phyloP scores from a whole-genome alignment of 2,329 filamentous ascomycete genomes.

The Byssochlamys sp. region DNA sequence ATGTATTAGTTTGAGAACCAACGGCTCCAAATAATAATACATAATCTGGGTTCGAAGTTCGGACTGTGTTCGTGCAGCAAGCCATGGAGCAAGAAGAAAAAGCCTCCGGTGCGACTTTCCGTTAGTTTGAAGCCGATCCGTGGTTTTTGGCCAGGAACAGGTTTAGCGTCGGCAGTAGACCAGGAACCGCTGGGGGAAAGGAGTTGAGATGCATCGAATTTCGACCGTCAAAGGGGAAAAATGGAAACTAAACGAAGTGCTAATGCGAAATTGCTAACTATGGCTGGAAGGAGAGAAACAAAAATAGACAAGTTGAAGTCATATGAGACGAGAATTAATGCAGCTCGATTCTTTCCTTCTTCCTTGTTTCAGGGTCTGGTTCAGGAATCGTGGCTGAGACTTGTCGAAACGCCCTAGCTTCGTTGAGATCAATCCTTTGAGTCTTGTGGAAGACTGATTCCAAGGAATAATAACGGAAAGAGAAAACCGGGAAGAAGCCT shows the following conservation, averaged over 20 bases:
- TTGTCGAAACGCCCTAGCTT: background rate
- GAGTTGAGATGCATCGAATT: background rate
- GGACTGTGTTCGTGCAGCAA: background rate
- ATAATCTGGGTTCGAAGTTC: background rate
- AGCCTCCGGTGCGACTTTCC: background rate
- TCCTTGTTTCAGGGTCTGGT: background rate
- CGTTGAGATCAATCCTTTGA: background rate
- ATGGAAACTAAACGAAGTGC: background rate
- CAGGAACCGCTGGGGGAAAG: background rate
- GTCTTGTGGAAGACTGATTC: background rate
- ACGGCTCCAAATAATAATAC: too few species aligned
- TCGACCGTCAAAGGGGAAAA: background rate
- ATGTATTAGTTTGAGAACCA: too few species aligned
- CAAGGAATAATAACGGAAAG: background rate
- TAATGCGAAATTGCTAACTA: background rate
- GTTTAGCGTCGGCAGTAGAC: constrained; percentile 2
- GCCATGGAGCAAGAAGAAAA: background rate
- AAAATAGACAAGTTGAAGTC: background rate
- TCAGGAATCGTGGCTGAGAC: background rate
- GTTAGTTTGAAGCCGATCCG: background rate
- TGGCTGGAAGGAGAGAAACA: background rate
- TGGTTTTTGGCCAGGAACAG: constrained; percentile 5
- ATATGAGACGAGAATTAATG: background rate
- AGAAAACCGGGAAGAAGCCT: background rate
- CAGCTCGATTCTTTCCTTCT: background rate